Evolutionary conservation across 1,284 basidiomycete genomes (phyloP), one percentile per base, ranked within the genome.

Genomic region (Afroboletus lepidellus): DNA sequence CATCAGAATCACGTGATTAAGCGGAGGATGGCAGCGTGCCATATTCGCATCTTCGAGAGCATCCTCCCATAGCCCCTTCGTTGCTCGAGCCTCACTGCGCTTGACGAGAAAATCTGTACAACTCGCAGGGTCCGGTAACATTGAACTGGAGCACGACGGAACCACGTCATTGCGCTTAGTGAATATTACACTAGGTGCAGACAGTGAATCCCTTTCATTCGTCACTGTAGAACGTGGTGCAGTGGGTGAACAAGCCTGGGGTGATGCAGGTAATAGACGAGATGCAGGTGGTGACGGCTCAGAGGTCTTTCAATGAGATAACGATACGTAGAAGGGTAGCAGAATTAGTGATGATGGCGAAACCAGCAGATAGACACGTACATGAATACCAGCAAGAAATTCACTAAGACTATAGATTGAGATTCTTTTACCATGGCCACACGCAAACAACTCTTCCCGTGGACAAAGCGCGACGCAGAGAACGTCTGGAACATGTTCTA

Each of bases 1-100:
- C 18, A n/a, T 48, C 24, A 39, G 3, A 18, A 39, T 25, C 13
- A 27, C 7, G 15, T 23, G n/a, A 20, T 21, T 21, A 4, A 27
- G 5, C 5, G 29, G 37, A 25, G 9, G 16, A 20, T 7, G 15
- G 27, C 16, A 33, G 5, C n/a, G 16, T 51, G 27, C 53, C 45
- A 36, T n/a, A 32, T 54, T 45, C 5, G 53, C 44, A 24, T 51
- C 45, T 21, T 32, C 23, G 1, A 53, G 47, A n/a, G 47, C 37
- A 9, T 50, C 42, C 33, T 34, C 32, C 51, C 42, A 34, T 16
- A 24, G 29, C 24, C 18, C 21, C 41, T 15, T n/a, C 5, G 24
- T 30, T 21, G 47, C 47, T 37, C n/a, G 41, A 34, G 30, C 24
- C 23, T n/a, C 21, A 30, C 44, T 46, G 11, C 27, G 50, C 1